These are phyloP conservation scores for Lanmaoa rubissima DNA, from an alignment of 768 basidiomycete species.

Conservation along the genomic window DNA sequence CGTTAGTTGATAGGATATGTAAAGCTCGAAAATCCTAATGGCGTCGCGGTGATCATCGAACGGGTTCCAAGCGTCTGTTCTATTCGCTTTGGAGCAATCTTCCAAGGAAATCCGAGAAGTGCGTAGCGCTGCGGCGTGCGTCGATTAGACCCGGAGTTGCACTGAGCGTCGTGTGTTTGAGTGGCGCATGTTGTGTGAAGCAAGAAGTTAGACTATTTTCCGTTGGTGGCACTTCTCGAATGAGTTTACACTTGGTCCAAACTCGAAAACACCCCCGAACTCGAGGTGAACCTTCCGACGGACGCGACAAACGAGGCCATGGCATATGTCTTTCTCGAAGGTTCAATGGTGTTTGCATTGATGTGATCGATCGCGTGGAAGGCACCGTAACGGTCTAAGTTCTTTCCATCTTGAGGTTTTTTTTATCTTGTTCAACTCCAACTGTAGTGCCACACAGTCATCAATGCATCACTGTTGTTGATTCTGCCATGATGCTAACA, in stretches of 20 bases:
- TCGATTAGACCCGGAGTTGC: constrained; percentile 9
- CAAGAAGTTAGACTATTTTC: constrained; percentile 1
- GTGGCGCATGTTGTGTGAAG: constrained; percentile 8
- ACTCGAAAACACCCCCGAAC: constrained; percentile 12
- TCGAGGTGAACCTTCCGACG: constrained; percentile 4
- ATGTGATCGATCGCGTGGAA: constrained; percentile 1
- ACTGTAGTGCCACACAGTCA: not conserved
- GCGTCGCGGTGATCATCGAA: constrained; percentile 7
- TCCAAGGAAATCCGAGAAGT: not conserved
- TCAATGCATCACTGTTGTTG: not conserved
- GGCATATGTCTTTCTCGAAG: not conserved
- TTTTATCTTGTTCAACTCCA: not conserved
- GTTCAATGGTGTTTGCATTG: not conserved
- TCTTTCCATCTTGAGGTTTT: not conserved
- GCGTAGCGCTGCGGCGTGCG: not conserved
- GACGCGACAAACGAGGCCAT: not conserved
- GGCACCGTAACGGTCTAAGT: not conserved
- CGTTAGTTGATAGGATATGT: constrained; percentile 7
- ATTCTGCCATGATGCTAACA: not conserved
- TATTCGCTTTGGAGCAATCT: not conserved
- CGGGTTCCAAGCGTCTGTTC: not conserved
- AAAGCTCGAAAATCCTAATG: not conserved
- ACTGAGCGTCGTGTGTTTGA: not conserved
- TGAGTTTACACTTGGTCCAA: not conserved
- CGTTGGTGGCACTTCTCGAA: constrained; percentile 5